These are phyloP conservation scores for Fusarium pininemorale DNA, from an alignment of 2,329 filamentous ascomycete species.

Conservation along the genomic window DNA sequence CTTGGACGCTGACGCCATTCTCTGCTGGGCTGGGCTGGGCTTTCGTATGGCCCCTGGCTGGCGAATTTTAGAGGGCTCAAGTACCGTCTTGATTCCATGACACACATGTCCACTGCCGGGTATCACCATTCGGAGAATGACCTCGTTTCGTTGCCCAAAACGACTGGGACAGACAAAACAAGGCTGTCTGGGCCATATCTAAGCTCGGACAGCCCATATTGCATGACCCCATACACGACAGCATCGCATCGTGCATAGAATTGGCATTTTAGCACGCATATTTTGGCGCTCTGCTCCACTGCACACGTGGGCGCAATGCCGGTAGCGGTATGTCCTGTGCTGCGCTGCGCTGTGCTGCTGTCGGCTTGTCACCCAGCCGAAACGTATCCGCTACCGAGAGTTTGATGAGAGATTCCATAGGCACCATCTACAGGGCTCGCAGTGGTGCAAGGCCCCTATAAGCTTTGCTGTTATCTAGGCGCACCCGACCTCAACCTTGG, in stretches of 20 bases:
- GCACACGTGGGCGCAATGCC: constrained; percentile 42
- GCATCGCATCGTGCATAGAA: constrained; percentile 2
- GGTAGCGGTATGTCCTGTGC: constrained; percentile 25
- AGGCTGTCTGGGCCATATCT: not conserved
- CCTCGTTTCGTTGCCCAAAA: not conserved
- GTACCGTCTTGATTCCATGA: constrained; percentile 21
- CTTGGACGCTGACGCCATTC: constrained; percentile 41
- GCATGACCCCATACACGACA: constrained; percentile 17
- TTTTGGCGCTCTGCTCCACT: constrained; percentile 31
- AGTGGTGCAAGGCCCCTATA: not conserved
- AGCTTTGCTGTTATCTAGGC: not conserved
- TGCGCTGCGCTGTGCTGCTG: constrained; percentile 1
- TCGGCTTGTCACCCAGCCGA: constrained; percentile 24
- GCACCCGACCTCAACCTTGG: not conserved
- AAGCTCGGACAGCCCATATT: not conserved
- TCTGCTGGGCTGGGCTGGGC: not conserved
- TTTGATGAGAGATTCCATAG: constrained; percentile 15
- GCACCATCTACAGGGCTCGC: not conserved
- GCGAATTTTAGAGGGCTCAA: constrained; percentile 15
- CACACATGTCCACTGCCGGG: constrained; percentile 19
- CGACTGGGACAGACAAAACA: not conserved
- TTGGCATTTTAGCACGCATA: constrained; percentile 8
- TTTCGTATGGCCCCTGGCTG: constrained; percentile 31
- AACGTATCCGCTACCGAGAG: constrained; percentile 8
- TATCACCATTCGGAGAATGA: constrained; percentile 1